Percentiles rank a stretch among this genome's conserved stretches.
Conservation (phyloP, 441 rosid genomes). For the Populus tomentosa region DNA sequence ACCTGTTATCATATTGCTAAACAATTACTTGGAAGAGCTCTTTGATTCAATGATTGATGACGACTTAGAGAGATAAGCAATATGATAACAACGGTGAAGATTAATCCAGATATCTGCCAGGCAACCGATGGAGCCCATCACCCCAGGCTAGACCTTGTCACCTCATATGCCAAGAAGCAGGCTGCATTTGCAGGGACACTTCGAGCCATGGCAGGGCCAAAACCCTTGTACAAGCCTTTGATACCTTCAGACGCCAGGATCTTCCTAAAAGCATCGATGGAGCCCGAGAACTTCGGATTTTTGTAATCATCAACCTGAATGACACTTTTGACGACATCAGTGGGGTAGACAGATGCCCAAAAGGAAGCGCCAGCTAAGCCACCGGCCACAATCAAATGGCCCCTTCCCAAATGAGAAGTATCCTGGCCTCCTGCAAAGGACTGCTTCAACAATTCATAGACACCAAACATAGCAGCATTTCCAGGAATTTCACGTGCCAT, state of each 20-base stretch:
- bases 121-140: slow-evolving; percentile 21
- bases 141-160: slow-evolving; percentile 80
- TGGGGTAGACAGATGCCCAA: slow-evolving; percentile 80
- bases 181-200: slow-evolving; percentile 97
- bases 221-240: slow-evolving; percentile 89
- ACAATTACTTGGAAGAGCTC: slow-evolving; percentile 4
- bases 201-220: slow-evolving; percentile 89
- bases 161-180: slow-evolving; percentile 86
- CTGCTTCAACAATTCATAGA: slow-evolving; percentile 71
- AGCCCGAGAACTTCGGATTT: slow-evolving; percentile 71
- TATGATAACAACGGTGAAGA: slow-evolving; percentile 1
- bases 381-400: slow-evolving; percentile 74
- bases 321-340: slow-evolving; percentile 90
- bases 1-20: slow-evolving; percentile 10
- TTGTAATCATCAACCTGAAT: slow-evolving; percentile 83
- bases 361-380: slow-evolving; percentile 85
- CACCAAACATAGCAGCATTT: slow-evolving; percentile 83
- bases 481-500: slow-evolving; percentile 91
- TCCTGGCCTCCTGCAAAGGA: slow-evolving; percentile 78
- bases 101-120: neutral
- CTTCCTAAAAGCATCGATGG: slow-evolving; percentile 69
- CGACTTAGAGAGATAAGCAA: slow-evolving; percentile 7
- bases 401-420: slow-evolving; percentile 83
- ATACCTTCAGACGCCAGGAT: slow-evolving; percentile 71
- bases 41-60: slow-evolving; percentile 4